These are phyloP conservation scores for Arthromyces matolae DNA, from an alignment of 768 basidiomycete species.

Conservation along the genomic window DNA sequence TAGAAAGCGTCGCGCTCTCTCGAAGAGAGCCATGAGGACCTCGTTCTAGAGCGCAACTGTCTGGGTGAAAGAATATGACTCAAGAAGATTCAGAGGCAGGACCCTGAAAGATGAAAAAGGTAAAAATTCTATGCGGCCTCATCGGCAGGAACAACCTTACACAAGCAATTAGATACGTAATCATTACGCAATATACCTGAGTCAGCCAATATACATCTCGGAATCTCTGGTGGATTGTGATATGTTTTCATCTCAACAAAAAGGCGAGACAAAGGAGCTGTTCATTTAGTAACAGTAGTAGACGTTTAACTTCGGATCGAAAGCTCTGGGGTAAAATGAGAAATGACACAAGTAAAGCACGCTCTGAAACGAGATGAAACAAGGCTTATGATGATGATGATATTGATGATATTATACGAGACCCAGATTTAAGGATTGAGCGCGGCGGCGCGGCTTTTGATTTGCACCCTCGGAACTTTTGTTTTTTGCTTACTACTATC, in stretches of 20 bases:
- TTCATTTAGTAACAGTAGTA: too few species aligned
- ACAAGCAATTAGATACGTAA: slow-evolving; percentile 6
- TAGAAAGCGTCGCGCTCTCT: slow-evolving; percentile 11
- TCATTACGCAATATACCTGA: slow-evolving; percentile 8
- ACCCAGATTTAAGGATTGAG: slow-evolving; percentile 4
- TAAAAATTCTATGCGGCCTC: neutral
- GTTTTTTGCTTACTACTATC: slow-evolving; percentile 10
- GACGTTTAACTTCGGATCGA: too few species aligned
- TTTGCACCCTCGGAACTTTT: slow-evolving; percentile 1
- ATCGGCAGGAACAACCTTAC: slow-evolving; percentile 8
- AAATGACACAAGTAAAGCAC: too few species aligned
- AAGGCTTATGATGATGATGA: too few species aligned
- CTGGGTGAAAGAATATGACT: slow-evolving; percentile 1
- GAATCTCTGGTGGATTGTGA: neutral
- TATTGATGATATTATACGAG: too few species aligned
- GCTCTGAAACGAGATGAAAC: slow-evolving; percentile 13
- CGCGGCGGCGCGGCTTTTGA: slow-evolving; percentile 1
- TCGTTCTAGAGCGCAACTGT: too few species aligned
- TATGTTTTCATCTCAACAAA: neutral
- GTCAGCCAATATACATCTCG: slow-evolving; percentile 1
- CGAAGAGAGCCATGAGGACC: slow-evolving; percentile 1
- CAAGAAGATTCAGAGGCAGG: slow-evolving; percentile 2
- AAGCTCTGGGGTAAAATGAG: too few species aligned
- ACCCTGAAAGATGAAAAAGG: neutral
- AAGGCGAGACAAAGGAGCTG: too few species aligned